Evolutionary conservation across 257 asterid species (phyloP).

Genomic region (Pogostemon cablin): DNA sequence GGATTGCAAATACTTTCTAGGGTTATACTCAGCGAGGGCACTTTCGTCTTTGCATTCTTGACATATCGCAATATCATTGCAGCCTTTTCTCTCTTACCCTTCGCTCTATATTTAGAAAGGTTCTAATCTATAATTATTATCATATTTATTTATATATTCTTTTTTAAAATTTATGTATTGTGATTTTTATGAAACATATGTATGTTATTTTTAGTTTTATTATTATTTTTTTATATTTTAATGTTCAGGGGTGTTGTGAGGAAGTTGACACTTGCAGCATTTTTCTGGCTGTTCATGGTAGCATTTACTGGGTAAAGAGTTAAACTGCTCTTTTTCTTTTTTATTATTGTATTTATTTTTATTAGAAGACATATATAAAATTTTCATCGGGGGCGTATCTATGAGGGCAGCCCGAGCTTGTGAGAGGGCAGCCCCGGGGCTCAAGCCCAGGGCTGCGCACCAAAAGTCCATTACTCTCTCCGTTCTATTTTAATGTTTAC

Average conservation of each 20-base stretch:
- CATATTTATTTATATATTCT: neutral
- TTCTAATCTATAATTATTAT: neutral
- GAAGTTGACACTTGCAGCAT: slow-evolving; percentile 37
- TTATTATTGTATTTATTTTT: no score
- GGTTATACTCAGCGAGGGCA: slow-evolving; percentile 48
- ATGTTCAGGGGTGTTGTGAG: slow-evolving; percentile 42
- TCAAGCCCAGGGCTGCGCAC: no score
- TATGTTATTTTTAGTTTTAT: no score
- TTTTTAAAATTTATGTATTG: neutral
- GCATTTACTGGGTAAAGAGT: slow-evolving; percentile 64
- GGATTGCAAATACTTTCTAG: slow-evolving; percentile 68
- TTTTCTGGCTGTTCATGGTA: slow-evolving; percentile 55
- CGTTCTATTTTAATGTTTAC: no score
- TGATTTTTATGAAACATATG: neutral
- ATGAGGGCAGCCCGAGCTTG: no score
- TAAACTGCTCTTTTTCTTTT: neutral
- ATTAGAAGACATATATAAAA: no score
- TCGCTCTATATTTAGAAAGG: slow-evolving; percentile 63
- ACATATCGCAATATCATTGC: slow-evolving; percentile 60
- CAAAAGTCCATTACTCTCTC: no score
- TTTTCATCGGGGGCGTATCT: no score
- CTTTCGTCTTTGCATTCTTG: slow-evolving; percentile 55
- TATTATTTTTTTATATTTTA: neutral
- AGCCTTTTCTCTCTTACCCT: slow-evolving; percentile 49
- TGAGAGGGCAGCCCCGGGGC: no score